These are phyloP conservation scores for Cladosporium oxysporum DNA, from an alignment of 2,329 filamentous ascomycete genomes.

Conservation along the genomic window DNA sequence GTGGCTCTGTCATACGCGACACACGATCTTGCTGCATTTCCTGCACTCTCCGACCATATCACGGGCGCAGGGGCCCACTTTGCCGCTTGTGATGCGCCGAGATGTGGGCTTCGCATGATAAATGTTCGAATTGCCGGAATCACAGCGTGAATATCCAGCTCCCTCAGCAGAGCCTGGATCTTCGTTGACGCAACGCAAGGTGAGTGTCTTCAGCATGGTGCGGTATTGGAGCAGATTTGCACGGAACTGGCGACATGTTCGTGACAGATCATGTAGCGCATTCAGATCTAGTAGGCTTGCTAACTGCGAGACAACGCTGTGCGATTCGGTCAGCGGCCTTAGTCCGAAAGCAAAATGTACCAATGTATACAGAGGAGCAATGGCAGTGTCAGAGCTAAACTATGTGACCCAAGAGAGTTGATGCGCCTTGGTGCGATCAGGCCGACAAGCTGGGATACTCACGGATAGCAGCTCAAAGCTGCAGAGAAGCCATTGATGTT, in stretches of 20 bases:
- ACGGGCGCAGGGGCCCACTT: slow-evolving; percentile 76
- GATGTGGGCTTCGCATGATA: slow-evolving; percentile 18
- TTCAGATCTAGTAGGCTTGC: slow-evolving; percentile 81
- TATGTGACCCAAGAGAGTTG: background rate
- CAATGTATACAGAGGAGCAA: background rate
- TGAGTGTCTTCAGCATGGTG: slow-evolving; percentile 69
- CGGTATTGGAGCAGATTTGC: slow-evolving; percentile 77
- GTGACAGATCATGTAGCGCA: slow-evolving; percentile 78
- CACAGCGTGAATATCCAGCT: background rate
- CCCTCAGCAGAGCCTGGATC: background rate
- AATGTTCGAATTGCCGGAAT: background rate
- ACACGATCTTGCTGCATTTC: slow-evolving; percentile 74
- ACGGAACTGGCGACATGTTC: slow-evolving; percentile 78
- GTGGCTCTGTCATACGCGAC: slow-evolving; percentile 61
- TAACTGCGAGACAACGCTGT: slow-evolving; percentile 74
- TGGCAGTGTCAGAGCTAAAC: background rate
- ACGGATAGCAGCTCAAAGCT: slow-evolving; percentile 68
- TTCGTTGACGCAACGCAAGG: slow-evolving; percentile 79
- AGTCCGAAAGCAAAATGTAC: background rate
- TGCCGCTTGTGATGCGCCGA: slow-evolving; percentile 59
- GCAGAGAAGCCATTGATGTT: slow-evolving; percentile 62
- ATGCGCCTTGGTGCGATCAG: background rate
- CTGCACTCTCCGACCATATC: slow-evolving; percentile 86
- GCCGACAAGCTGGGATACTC: slow-evolving; percentile 30
- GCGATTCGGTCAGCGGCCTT: slow-evolving; percentile 25